phyloP scores from a whole-genome alignment of 31 red algal genomes.

The Porphyra umbilicalis region DNA sequence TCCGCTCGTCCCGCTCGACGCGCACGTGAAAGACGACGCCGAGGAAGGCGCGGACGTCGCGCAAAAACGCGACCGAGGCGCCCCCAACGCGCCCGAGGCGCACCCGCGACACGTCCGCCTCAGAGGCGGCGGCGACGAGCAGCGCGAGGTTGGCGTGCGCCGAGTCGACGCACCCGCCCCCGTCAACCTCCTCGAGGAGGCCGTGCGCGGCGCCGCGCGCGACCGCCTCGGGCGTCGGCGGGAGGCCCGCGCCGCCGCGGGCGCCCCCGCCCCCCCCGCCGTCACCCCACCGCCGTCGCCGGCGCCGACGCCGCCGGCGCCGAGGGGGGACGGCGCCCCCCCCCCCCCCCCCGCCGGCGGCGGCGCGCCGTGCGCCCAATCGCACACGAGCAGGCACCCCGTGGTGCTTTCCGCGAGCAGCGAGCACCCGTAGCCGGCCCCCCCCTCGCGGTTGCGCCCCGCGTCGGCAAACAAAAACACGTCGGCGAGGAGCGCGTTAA shows the following conservation, averaged over 20 bases:
- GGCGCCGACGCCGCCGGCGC: constrained; percentile 54
- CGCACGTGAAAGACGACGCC: constrained; percentile 72
- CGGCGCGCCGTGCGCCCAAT: constrained; percentile 29
- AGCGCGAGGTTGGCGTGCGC: constrained; percentile 54
- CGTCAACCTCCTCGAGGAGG: constrained; percentile 68
- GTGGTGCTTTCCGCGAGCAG: constrained; percentile 68
- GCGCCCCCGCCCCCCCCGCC: no score
- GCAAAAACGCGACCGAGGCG: constrained; percentile 40
- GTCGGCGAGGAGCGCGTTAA: constrained; percentile 67
- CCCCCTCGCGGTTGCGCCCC: constrained; percentile 35
- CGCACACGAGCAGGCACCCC: constrained; percentile 57
- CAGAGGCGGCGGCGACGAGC: constrained; percentile 54
- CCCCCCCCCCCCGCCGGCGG: constrained; percentile 26
- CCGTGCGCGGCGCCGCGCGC: constrained; percentile 33
- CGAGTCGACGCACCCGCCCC: constrained; percentile 62
- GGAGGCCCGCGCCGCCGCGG: background rate
- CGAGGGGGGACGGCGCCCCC: constrained; percentile 15
- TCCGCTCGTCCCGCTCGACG: constrained; percentile 7
- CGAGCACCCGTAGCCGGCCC: constrained; percentile 56
- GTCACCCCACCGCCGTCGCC: constrained; percentile 54
- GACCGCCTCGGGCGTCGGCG: constrained; percentile 31
- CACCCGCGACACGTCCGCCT: constrained; percentile 61
- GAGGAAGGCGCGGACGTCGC: constrained; percentile 75
- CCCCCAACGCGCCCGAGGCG: constrained; percentile 55
- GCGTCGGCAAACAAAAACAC: constrained; percentile 82